Evolutionary conservation across 768 basidiomycete genomes (phyloP).

Genomic region (Trametes sanguinea): DNA sequence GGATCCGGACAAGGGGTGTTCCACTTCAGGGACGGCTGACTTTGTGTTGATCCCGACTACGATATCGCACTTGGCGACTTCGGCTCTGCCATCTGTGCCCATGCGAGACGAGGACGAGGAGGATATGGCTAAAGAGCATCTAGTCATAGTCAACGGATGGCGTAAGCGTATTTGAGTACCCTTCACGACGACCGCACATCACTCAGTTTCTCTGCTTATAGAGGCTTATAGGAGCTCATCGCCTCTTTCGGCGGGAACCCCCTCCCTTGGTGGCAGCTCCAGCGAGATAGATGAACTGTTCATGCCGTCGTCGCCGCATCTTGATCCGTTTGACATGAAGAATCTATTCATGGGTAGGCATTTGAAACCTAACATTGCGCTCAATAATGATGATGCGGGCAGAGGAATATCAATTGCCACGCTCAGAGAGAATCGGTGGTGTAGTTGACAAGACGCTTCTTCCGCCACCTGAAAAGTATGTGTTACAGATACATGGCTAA

Average conservation of each 20-base stretch:
- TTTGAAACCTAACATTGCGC: slow-evolving; percentile 20
- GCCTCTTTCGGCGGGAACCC: slow-evolving; percentile 27
- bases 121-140: slow-evolving; percentile 49
- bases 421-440: slow-evolving; percentile 50
- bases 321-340: background rate
- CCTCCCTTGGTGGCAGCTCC: slow-evolving; percentile 40
- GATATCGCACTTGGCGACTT: slow-evolving; percentile 30
- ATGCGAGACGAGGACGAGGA: slow-evolving; percentile 42
- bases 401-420: slow-evolving; percentile 60
- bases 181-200: background rate
- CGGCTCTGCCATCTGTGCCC: slow-evolving; percentile 30
- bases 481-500: background rate
- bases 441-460: slow-evolving; percentile 7
- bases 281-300: slow-evolving; percentile 58
- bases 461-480: slow-evolving; percentile 12
- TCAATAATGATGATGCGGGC: background rate
- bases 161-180: slow-evolving; percentile 40
- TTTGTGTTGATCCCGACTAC: slow-evolving; percentile 6
- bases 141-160: slow-evolving; percentile 67
- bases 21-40: background rate
- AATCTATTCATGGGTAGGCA: slow-evolving; percentile 44
- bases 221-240: slow-evolving; percentile 27
- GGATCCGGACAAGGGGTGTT: background rate
- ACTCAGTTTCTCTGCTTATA: background rate
- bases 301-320: slow-evolving; percentile 45